phyloP scores from a whole-genome alignment of 805 yeast species.

The Yarrowia bubula region DNA sequence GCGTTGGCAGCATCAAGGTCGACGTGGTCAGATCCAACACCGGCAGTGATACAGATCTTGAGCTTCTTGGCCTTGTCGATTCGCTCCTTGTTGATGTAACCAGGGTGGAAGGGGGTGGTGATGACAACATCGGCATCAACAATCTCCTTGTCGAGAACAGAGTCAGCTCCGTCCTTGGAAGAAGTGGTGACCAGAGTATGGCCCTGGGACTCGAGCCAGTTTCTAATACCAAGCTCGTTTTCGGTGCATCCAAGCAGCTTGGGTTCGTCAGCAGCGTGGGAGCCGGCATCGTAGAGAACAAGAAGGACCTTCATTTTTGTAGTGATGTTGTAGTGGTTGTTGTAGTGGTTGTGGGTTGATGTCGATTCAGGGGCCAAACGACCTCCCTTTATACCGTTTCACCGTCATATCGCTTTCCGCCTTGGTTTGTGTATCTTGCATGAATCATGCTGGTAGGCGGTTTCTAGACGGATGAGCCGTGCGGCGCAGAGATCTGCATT shows the following conservation, averaged over 20 bases:
- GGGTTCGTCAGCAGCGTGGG: slow-evolving; percentile 58
- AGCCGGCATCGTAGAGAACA: slow-evolving; percentile 57
- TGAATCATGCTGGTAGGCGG: neutral
- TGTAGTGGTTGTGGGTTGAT: neutral
- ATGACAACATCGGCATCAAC: slow-evolving; percentile 73
- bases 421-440: neutral
- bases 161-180: slow-evolving; percentile 61
- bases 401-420: neutral
- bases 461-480: neutral
- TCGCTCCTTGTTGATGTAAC: slow-evolving; percentile 62
- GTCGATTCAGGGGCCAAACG: neutral
- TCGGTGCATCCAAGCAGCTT: slow-evolving; percentile 67
- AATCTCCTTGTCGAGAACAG: slow-evolving; percentile 61
- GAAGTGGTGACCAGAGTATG: slow-evolving; percentile 64
- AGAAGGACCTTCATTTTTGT: slow-evolving; percentile 46
- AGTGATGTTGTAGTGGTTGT: neutral
- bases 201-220: slow-evolving; percentile 63
- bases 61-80: slow-evolving; percentile 62
- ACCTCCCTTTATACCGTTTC: neutral
- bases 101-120: slow-evolving; percentile 80
- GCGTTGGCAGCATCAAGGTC: slow-evolving; percentile 63
- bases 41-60: slow-evolving; percentile 69
- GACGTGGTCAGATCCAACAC: slow-evolving; percentile 77
- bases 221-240: slow-evolving; percentile 68
- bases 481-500: neutral